Conservation (phyloP, 768 basidiomycete genomes). For the Termitomyces sp. region DNA sequence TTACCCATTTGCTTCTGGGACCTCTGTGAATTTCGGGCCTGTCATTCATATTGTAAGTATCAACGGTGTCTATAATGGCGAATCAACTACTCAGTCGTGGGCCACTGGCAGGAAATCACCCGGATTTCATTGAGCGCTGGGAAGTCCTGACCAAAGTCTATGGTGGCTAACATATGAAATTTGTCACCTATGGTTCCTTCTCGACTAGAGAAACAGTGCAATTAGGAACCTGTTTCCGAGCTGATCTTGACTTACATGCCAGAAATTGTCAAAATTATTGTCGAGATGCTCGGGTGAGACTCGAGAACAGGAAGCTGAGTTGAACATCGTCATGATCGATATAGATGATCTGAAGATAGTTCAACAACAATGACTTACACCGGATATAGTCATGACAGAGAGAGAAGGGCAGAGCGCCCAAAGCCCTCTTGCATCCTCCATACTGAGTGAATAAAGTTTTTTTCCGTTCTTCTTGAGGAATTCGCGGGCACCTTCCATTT, state of each 20-base stretch:
- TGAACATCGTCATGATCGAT: neutral
- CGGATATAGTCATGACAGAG: neutral
- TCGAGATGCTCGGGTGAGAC: neutral
- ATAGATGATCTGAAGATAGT: neutral
- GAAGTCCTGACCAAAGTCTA: neutral
- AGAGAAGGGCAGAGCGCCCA: conserved; percentile 3
- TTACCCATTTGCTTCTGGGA: conserved; percentile 4
- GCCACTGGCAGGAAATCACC: neutral
- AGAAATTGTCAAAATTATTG: neutral
- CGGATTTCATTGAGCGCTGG: neutral
- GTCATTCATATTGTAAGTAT: neutral
- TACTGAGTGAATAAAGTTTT: neutral
- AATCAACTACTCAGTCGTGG: conserved; percentile 1
- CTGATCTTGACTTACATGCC: neutral
- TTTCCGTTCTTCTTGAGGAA: neutral
- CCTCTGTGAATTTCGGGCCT: conserved; percentile 1
- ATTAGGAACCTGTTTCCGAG: neutral
- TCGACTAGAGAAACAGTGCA: neutral
- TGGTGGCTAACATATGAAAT: neutral
- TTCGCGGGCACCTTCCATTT: neutral
- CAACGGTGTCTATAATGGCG: neutral
- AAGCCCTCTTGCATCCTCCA: neutral
- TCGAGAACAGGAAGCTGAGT: neutral
- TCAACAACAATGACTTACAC: neutral
- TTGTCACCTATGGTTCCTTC: neutral